A percentile compares a stretch with the other conserved stretches of the same genome.
These are phyloP conservation scores for Hyphopichia homilentoma DNA, from an alignment of 805 yeast species.

Conservation along the genomic window DNA sequence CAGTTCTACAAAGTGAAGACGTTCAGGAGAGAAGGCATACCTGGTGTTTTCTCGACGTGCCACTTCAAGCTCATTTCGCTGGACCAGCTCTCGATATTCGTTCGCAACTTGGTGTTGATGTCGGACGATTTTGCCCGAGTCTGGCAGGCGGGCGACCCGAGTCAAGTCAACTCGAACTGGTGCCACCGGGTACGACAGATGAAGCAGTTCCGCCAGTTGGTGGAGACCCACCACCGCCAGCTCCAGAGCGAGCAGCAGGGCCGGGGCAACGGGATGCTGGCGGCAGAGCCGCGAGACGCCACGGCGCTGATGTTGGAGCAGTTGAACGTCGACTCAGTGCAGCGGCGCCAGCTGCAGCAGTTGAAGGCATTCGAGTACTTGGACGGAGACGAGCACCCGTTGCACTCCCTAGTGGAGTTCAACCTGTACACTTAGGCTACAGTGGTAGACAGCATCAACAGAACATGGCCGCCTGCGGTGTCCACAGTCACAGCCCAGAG, in stretches of 20 bases:
- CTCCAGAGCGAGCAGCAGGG: constrained; percentile 27
- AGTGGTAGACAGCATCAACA: neutral
- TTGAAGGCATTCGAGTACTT: constrained; percentile 24
- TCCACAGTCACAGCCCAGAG: too few species aligned
- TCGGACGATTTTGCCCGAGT: constrained; percentile 72
- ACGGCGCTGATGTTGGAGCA: neutral
- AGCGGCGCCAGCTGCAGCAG: too few species aligned
- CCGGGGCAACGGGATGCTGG: constrained; percentile 18
- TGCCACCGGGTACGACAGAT: constrained; percentile 60
- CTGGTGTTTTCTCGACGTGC: constrained; percentile 71
- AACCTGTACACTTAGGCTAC: constrained; percentile 17
- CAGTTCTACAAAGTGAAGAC: constrained; percentile 58
- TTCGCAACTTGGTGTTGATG: constrained; percentile 62
- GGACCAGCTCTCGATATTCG: constrained; percentile 55
- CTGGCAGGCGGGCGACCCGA: constrained; percentile 55
- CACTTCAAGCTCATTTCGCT: constrained; percentile 69
- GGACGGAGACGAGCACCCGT: constrained; percentile 12
- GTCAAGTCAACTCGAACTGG: constrained; percentile 63
- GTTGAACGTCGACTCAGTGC: constrained; percentile 3
- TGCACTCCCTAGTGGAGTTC: constrained; percentile 26
- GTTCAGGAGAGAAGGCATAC: constrained; percentile 64
- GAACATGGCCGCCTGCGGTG: too few species aligned
- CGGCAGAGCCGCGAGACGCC: neutral
- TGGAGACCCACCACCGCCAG: constrained; percentile 21
- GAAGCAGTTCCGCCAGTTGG: constrained; percentile 22